phyloP scores from a whole-genome alignment of 192 early-diverging fungal species.

The Mortierella hygrophila region DNA sequence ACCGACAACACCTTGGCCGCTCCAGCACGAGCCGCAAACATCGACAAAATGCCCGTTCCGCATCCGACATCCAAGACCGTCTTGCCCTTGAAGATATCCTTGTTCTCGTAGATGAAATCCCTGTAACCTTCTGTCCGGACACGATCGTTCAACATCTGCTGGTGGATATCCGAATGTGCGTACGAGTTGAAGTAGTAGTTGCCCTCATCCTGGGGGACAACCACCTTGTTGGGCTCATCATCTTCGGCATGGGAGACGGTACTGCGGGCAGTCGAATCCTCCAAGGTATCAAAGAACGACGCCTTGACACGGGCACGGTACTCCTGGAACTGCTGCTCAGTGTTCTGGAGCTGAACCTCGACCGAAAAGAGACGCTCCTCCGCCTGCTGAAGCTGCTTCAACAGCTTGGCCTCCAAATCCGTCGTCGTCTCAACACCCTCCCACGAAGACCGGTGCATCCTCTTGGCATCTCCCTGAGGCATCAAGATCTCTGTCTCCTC shows the following conservation, averaged over 20 bases:
- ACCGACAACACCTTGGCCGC: constrained; percentile 67
- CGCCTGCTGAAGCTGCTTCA: constrained; percentile 63
- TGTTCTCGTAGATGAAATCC: constrained; percentile 94
- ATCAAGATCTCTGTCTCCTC: constrained; percentile 20
- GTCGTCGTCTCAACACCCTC: constrained; percentile 55
- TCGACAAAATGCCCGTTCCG: constrained; percentile 97
- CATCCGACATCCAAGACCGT: constrained; percentile 99
- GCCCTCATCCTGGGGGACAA: constrained; percentile 45
- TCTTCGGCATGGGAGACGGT: constrained; percentile 6
- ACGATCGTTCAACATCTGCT: constrained; percentile 75
- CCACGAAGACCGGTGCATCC: constrained; percentile 14
- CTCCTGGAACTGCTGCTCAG: constrained; percentile 73
- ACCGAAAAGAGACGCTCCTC: constrained; percentile 66
- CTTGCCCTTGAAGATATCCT: constrained; percentile 97
- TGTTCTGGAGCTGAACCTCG: constrained; percentile 64
- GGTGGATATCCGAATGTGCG: constrained; percentile 87
- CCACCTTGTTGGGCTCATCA: constrained; percentile 7
- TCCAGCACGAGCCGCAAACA: constrained; percentile 99
- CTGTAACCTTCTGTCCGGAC: constrained; percentile 95
- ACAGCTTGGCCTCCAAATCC: constrained; percentile 67
- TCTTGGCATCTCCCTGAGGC: constrained; percentile 24
- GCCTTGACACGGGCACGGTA: constrained; percentile 77
- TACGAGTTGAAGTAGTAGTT: constrained; percentile 99
- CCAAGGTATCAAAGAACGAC: constrained; percentile 73
- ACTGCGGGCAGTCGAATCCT: constrained; percentile 33